Percentiles rank a stretch among this genome's conserved stretches.
phyloP scores from a whole-genome alignment of 164 flowering plant genomes.

The Chimonanthus salicifolius region DNA sequence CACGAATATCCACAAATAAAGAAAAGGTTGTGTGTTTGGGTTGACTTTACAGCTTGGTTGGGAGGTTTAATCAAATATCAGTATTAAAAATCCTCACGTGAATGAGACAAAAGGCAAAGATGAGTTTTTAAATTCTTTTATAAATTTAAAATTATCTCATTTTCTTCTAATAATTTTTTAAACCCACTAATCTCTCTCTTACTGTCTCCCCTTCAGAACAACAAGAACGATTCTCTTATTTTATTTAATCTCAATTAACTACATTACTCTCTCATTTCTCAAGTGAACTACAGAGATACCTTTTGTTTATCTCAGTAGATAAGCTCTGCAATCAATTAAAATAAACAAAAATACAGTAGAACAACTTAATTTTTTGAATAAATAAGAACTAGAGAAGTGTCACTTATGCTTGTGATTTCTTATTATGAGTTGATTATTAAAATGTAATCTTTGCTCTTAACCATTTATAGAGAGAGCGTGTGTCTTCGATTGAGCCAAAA shows the following conservation, averaged over 20 bases:
- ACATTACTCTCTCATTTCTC: neutral
- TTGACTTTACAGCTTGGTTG: slow-evolving; percentile 42
- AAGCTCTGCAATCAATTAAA: neutral
- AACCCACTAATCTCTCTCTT: neutral
- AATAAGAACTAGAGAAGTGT: too few species aligned
- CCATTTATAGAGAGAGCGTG: too few species aligned
- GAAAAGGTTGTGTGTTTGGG: slow-evolving; percentile 20
- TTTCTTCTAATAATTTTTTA: neutral
- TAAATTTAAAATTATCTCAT: neutral
- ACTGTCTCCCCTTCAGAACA: neutral
- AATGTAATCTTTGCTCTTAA: too few species aligned
- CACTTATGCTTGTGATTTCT: too few species aligned
- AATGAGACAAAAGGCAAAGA: neutral
- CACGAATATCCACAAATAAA: slow-evolving; percentile 37
- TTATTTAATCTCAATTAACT: neutral
- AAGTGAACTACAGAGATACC: neutral
- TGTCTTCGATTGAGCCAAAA: too few species aligned
- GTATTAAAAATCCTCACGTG: slow-evolving; percentile 7
- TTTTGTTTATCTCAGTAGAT: neutral
- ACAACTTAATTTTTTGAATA: too few species aligned
- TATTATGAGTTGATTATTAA: too few species aligned
- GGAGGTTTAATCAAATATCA: slow-evolving; percentile 21
- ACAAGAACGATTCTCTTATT: neutral
- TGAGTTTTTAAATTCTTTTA: neutral
- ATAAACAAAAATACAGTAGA: too few species aligned